Evolutionary conservation across 2,329 filamentous ascomycete genomes (phyloP), one percentile per base, ranked within the genome.

Genomic region (Paradendryphiella salina): DNA sequence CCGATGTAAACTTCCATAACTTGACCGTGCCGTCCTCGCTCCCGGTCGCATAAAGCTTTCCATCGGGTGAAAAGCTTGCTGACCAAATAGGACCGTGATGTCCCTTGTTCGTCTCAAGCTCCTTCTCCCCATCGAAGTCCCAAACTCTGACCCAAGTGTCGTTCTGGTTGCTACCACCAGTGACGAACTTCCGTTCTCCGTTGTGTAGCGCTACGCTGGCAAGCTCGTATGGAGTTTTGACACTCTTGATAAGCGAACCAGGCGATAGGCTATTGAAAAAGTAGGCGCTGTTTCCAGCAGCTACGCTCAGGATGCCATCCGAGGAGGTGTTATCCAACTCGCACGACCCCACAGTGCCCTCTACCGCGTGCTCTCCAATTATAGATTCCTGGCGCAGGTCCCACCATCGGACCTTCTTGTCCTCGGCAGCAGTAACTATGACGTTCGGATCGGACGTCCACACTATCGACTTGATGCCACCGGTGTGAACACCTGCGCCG

Each of bases 31-130:
- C 94, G 66, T 99, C 94, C 71, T 99, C 94, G 40, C 92, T 96
- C 23, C 90, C 94, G 1, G 94, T 99, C 1, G 92, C 94, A 70
- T 97, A 99, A 6, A 99, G 79, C 71, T 96, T 96, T 38, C 92
- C 92, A 67, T 99, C 94, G 0, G 94, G 94, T 0, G 92, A 94
- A 74, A 96, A 99, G 49, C 88, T 87, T 52, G 95, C 86, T 5
- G 91, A 96, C 94, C 94, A 99, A 56, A 99, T 94, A 1, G 93
- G 93, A 1, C 94, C 94, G 67, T 99, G 94, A 64, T 99, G 94
- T 18, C 94, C 94, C 75, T 96, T 96, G 77, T 96, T 90, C 10
- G 93, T 87, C 71, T 97, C 94, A 35, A 96, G 77, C 73, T 96
- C 91, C 59, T 83, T 81, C 63, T 88, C 88, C 41, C 87, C 86